phyloP scores from a whole-genome alignment of 768 basidiomycete species.

The Polyporus arcularius region DNA sequence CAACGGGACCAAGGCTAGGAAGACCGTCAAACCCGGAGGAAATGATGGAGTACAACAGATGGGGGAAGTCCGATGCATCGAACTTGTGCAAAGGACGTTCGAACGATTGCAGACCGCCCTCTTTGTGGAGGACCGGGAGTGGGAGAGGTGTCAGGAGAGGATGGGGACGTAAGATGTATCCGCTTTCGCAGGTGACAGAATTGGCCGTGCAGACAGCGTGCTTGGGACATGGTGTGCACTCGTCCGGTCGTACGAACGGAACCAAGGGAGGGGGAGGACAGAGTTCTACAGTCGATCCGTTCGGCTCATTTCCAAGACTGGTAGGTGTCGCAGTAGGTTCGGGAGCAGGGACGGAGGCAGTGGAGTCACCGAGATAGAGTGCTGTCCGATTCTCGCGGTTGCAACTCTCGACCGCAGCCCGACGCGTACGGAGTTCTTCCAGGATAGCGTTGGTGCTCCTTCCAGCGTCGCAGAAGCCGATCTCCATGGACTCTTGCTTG shows the following conservation, averaged over 20 bases:
- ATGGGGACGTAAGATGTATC: conserved; percentile 67
- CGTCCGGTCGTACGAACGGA: conserved; percentile 57
- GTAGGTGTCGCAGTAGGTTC: conserved; percentile 11
- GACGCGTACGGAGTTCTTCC: conserved; percentile 45
- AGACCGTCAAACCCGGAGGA: conserved; percentile 55
- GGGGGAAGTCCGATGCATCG: conserved; percentile 9
- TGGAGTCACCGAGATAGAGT: conserved; percentile 35
- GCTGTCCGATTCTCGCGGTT: conserved; percentile 55
- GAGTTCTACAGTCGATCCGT: conserved; percentile 31
- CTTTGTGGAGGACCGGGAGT: conserved; percentile 45
- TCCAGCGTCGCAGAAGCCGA: conserved; percentile 78
- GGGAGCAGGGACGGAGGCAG: conserved; percentile 15
- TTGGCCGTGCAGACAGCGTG: conserved; percentile 69
- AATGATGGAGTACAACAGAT: conserved; percentile 25
- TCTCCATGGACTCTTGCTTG: conserved; percentile 65
- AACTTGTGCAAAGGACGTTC: conserved; percentile 2
- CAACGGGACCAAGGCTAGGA: conserved; percentile 76
- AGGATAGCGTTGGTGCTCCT: conserved; percentile 59
- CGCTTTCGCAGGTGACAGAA: conserved; percentile 61
- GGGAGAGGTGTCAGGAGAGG: conserved; percentile 37
- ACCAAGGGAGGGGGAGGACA: conserved; percentile 59
- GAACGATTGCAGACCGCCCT: conserved; percentile 8
- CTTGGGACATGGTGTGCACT: conserved; percentile 62
- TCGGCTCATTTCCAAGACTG: conserved; percentile 8
- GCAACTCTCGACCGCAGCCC: conserved; percentile 55